Evolutionary conservation across 2,329 filamentous ascomycete species (phyloP).

Genomic region (Exserohilum turcica): DNA sequence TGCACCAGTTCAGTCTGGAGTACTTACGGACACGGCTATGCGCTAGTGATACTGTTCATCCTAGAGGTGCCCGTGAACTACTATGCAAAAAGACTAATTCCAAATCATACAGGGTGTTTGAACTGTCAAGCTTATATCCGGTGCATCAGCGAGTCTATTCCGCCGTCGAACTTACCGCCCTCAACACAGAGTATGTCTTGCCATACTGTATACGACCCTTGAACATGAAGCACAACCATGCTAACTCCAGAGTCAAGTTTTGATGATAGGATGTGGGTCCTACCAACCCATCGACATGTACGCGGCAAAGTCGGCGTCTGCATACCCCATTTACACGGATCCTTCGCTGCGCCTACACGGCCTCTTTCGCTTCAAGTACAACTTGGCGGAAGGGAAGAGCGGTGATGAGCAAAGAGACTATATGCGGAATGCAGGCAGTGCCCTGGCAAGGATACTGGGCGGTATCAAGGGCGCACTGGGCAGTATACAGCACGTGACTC

Average conservation of each 20-base stretch:
- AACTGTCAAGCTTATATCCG: constrained; percentile 34
- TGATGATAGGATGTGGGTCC: constrained; percentile 30
- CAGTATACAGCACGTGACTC: constrained; percentile 20
- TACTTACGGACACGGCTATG: too few species aligned
- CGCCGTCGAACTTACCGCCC: constrained; percentile 23
- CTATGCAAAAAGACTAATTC: neutral
- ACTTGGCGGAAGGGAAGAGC: constrained; percentile 17
- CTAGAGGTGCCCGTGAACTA: neutral
- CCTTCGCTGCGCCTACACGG: constrained; percentile 25
- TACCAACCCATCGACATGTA: constrained; percentile 33
- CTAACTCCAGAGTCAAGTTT: constrained; percentile 14
- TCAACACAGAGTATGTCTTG: constrained; percentile 25
- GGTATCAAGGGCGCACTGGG: constrained; percentile 28
- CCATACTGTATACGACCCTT: too few species aligned
- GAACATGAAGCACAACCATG: neutral
- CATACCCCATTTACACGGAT: constrained; percentile 32
- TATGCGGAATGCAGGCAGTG: constrained; percentile 27
- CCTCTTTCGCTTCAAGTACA: constrained; percentile 30
- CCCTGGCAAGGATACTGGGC: constrained; percentile 15
- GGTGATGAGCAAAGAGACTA: constrained; percentile 27
- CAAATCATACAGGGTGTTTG: constrained; percentile 24
- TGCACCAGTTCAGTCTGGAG: neutral
- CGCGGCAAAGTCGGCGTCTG: constrained; percentile 17
- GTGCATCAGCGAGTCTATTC: constrained; percentile 24
- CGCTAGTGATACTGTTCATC: neutral